Evolutionary conservation across 345 rosid species (phyloP).

Genomic region (Alliaria petiolata): DNA sequence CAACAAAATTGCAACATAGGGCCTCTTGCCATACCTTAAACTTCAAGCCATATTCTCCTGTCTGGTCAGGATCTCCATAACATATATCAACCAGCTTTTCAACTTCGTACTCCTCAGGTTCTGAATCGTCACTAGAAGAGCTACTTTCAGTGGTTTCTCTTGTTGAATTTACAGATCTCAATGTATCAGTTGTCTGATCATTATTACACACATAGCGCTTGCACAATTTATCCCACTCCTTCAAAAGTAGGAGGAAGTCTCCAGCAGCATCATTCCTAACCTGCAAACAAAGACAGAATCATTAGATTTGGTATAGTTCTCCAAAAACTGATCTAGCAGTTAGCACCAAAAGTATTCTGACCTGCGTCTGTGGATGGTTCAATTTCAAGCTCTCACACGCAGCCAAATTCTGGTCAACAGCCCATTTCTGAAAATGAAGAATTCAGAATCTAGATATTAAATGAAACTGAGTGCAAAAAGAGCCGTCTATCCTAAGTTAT

Average conservation of each 20-base stretch:
- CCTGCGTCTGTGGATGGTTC: constrained; percentile 81
- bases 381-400: constrained; percentile 82
- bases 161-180: constrained; percentile 27
- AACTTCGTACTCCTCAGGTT: constrained; percentile 69
- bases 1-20: constrained; percentile 13
- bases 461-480: constrained; percentile 6
- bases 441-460: constrained; percentile 8
- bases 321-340: constrained; percentile 3
- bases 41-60: constrained; percentile 60
- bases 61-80: constrained; percentile 66
- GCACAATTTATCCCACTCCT: constrained; percentile 83
- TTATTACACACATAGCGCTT: constrained; percentile 41
- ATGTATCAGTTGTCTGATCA: constrained; percentile 13
- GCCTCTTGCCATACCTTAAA: constrained; percentile 58
- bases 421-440: constrained; percentile 66
- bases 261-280: constrained; percentile 85
- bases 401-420: constrained; percentile 62
- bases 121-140: constrained; percentile 33
- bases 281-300: constrained; percentile 36
- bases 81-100: constrained; percentile 66
- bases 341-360: constrained; percentile 31
- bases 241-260: constrained; percentile 76
- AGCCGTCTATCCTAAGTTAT: background rate
- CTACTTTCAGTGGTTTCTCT: constrained; percentile 20
- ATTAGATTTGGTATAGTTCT: constrained; percentile 6